These are phyloP conservation scores for Xylaria sp. DNA, from an alignment of 2,329 filamentous ascomycete genomes.

Conservation along the genomic window DNA sequence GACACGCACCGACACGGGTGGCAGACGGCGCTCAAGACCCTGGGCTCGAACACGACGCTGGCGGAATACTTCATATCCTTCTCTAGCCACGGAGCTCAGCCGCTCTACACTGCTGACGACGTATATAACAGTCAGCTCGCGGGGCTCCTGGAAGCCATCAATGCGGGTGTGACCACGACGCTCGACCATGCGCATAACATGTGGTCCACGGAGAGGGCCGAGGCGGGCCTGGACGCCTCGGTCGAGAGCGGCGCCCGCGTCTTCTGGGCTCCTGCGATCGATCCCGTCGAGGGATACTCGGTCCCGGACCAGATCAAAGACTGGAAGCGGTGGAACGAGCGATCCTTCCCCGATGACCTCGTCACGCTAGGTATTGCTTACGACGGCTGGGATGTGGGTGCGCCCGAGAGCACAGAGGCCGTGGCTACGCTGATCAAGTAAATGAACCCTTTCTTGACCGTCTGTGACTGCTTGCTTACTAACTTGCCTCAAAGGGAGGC, in stretches of 20 bases:
- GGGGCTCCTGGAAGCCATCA: slow-evolving; percentile 56
- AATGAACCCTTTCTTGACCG: background rate
- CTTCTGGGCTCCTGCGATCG: slow-evolving; percentile 53
- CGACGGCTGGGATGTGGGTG: slow-evolving; percentile 45
- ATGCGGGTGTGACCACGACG: slow-evolving; percentile 58
- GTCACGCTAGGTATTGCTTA: slow-evolving; percentile 50
- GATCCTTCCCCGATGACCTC: slow-evolving; percentile 36
- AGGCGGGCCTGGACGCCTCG: slow-evolving; percentile 52
- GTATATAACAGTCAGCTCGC: slow-evolving; percentile 53
- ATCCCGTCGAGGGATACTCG: slow-evolving; percentile 43
- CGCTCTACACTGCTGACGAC: slow-evolving; percentile 48
- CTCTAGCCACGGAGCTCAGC: slow-evolving; percentile 41
- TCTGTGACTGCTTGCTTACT: background rate
- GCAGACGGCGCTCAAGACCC: slow-evolving; percentile 61
- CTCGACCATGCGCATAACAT: slow-evolving; percentile 60
- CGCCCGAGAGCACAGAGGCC: slow-evolving; percentile 36
- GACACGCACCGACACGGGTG: slow-evolving; percentile 62
- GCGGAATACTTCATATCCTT: slow-evolving; percentile 54
- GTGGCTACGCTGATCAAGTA: slow-evolving; percentile 45
- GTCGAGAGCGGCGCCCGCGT: slow-evolving; percentile 56
- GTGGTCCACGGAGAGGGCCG: slow-evolving; percentile 49
- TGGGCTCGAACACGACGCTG: slow-evolving; percentile 57
- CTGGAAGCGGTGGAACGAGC: slow-evolving; percentile 46
- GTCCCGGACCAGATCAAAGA: slow-evolving; percentile 46
- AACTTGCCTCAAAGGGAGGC: background rate